Conservation (phyloP, 257 asterid species). For the Jasminum sambac region DNA sequence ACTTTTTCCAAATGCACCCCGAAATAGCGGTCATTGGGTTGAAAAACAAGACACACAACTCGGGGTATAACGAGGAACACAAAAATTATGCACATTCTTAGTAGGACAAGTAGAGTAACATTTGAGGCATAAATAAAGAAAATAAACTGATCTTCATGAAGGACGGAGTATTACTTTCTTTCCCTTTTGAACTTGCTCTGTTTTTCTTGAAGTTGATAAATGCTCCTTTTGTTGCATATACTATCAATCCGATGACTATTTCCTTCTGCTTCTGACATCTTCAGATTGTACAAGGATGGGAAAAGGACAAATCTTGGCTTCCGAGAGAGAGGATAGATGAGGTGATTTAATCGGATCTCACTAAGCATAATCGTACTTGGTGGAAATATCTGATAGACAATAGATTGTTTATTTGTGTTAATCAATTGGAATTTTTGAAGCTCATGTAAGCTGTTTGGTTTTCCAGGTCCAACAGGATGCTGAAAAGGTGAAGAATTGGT, state of each 20-base stretch:
- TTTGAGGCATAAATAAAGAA: too few species aligned
- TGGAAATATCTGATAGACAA: background rate
- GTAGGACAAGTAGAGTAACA: too few species aligned
- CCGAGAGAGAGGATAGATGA: constrained; percentile 81
- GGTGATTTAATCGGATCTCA: constrained; percentile 40
- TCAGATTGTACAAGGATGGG: constrained; percentile 84
- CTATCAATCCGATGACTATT: constrained; percentile 23
- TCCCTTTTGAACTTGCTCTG: background rate
- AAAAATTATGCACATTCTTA: too few species aligned
- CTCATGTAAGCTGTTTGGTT: constrained; percentile 21
- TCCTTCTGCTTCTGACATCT: constrained; percentile 20
- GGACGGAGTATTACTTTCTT: background rate
- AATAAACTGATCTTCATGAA: too few species aligned
- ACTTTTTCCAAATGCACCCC: too few species aligned
- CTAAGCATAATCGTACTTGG: constrained; percentile 17
- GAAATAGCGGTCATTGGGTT: too few species aligned
- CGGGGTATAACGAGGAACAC: too few species aligned
- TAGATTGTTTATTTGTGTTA: background rate
- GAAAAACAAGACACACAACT: too few species aligned
- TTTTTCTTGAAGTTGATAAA: background rate
- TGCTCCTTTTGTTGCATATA: background rate
- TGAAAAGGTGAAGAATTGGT: constrained; percentile 83
- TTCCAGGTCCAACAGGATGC: constrained; percentile 63
- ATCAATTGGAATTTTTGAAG: constrained; percentile 4
- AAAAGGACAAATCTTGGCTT: constrained; percentile 82